These are phyloP conservation scores for Colletotrichum viniferum DNA, from an alignment of 2,329 filamentous ascomycete genomes.

Conservation along the genomic window DNA sequence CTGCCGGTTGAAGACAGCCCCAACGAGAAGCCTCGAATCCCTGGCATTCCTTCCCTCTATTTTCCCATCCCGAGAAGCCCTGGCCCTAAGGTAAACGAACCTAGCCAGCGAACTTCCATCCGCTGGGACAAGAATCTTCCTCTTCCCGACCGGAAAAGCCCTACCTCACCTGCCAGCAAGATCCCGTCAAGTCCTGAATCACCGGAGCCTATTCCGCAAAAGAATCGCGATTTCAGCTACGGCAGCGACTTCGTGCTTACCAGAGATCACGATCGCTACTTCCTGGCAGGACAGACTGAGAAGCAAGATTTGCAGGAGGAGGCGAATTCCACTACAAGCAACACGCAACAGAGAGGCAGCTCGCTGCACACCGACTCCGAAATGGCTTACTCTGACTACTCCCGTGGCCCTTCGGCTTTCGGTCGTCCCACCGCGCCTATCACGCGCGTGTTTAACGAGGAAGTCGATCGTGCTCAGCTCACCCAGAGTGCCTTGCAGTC, in stretches of 20 bases:
- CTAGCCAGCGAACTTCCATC: neutral
- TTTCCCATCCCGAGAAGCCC: neutral
- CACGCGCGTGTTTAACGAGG: neutral
- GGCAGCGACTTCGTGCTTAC: neutral
- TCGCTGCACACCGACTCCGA: neutral
- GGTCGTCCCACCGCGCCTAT: neutral
- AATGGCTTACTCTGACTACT: neutral
- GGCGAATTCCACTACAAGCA: neutral
- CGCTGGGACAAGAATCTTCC: conserved; percentile 10
- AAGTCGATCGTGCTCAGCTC: neutral
- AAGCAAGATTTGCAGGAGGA: neutral
- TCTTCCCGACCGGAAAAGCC: neutral
- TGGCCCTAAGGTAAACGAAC: neutral
- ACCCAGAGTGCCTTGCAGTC: neutral
- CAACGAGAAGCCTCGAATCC: neutral
- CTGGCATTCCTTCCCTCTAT: neutral
- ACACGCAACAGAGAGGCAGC: neutral
- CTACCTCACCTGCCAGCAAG: neutral
- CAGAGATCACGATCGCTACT: neutral
- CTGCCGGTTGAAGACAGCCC: neutral
- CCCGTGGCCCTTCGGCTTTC: neutral
- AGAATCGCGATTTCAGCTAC: neutral
- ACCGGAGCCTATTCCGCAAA: neutral
- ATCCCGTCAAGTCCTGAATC: neutral
- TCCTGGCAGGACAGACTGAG: neutral